Percentiles rank a stretch among this genome's conserved stretches.
Evolutionary conservation across 2,329 filamentous ascomycete species (phyloP).

Genomic region (Cladosporium sp.): DNA sequence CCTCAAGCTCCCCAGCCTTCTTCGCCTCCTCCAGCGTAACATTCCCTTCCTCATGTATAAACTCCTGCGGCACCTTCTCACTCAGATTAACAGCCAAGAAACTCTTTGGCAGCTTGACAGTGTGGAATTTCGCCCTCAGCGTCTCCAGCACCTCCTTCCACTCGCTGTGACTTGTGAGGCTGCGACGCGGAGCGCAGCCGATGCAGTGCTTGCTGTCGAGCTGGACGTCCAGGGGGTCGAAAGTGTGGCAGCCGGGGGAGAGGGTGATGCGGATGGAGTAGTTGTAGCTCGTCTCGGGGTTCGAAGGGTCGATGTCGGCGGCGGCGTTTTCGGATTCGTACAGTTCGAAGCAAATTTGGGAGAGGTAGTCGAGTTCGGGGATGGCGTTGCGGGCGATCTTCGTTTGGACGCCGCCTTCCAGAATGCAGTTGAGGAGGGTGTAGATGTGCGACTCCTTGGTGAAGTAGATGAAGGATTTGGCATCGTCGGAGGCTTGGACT

Average conservation of each 20-base stretch:
- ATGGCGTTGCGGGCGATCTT: conserved; percentile 96
- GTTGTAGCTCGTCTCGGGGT: conserved; percentile 53
- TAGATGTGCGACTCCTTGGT: conserved; percentile 99
- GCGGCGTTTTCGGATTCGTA: conserved; percentile 82
- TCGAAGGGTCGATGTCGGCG: conserved; percentile 56
- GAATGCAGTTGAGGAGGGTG: conserved; percentile 93
- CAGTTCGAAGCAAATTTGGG: conserved; percentile 95
- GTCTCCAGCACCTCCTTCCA: conserved; percentile 99
- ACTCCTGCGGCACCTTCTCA: conserved; percentile 46
- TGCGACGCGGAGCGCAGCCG: conserved; percentile 81
- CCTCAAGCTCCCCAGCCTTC: conserved; percentile 5
- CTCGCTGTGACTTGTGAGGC: conserved; percentile 83
- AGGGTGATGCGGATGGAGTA: conserved; percentile 97
- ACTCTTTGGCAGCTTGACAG: conserved; percentile 52
- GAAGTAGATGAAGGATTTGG: conserved; percentile 97
- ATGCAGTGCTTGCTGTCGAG: conserved; percentile 96
- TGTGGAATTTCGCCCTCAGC: conserved; percentile 88
- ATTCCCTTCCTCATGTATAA: conserved; percentile 23
- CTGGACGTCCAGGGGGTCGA: conserved; percentile 93
- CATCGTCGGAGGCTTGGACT: conserved; percentile 88
- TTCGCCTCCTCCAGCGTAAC: conserved; percentile 15
- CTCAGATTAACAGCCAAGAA: conserved; percentile 49
- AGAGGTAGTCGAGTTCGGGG: conserved; percentile 94
- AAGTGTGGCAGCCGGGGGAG: conserved; percentile 92
- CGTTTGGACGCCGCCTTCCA: conserved; percentile 93